These are phyloP conservation scores for Nitzschia putrida DNA, from an alignment of 108 stramenopile genomes.

Conservation along the genomic window DNA sequence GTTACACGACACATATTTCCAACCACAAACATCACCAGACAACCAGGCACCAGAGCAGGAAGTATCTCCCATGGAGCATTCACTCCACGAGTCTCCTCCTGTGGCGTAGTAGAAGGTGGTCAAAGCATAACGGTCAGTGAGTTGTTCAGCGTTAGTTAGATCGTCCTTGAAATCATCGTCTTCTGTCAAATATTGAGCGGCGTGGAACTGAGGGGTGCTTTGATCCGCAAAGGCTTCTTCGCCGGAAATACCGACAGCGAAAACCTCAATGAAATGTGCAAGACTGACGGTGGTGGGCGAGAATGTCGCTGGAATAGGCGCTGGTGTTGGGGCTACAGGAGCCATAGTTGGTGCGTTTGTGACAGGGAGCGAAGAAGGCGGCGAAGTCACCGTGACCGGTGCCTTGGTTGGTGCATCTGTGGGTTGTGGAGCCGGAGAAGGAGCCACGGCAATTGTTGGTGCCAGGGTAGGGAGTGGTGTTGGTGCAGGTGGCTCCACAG, in stretches of 20 bases:
- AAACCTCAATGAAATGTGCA: constrained; percentile 29
- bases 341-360: neutral
- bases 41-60: constrained; percentile 30
- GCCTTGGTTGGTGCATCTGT: constrained; percentile 10
- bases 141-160: constrained; percentile 3
- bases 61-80: constrained; percentile 23
- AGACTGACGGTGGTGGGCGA: constrained; percentile 5
- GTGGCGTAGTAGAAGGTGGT: constrained; percentile 36
- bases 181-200: constrained; percentile 22
- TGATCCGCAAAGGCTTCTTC: constrained; percentile 35
- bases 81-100: constrained; percentile 26
- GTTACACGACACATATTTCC: constrained; percentile 31
- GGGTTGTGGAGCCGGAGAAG: constrained; percentile 10
- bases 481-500: constrained; percentile 6
- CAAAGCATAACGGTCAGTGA: constrained; percentile 32
- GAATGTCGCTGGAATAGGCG: neutral
- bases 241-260: constrained; percentile 30
- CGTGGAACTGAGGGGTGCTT: constrained; percentile 32
- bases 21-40: constrained; percentile 27
- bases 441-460: constrained; percentile 8
- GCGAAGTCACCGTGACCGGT: constrained; percentile 13
- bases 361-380: neutral
- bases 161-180: constrained; percentile 24
- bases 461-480: neutral
- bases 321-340: constrained; percentile 4